Evolutionary conservation across 2,329 filamentous ascomycete genomes (phyloP).

Genomic region (Aspergillus sergii): DNA sequence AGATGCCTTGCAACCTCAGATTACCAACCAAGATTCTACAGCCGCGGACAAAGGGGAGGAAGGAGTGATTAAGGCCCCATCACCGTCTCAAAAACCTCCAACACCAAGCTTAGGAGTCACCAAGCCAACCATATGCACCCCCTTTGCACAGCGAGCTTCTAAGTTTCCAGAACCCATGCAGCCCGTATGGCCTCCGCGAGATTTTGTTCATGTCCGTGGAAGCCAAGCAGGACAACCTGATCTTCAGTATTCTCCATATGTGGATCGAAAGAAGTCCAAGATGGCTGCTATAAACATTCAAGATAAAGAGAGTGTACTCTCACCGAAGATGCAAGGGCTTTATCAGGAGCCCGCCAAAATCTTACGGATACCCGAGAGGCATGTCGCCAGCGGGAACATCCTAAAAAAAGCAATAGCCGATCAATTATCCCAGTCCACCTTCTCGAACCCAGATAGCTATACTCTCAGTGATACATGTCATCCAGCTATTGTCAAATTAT

Average conservation of each 20-base stretch:
- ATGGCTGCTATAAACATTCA: constrained; percentile 33
- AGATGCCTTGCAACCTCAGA: background rate
- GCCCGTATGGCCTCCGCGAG: constrained; percentile 44
- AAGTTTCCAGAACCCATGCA: constrained; percentile 37
- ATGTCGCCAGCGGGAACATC: constrained; percentile 31
- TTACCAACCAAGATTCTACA: background rate
- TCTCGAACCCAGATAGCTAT: constrained; percentile 4
- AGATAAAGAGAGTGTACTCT: constrained; percentile 38
- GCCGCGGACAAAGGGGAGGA: background rate
- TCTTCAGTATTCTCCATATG: background rate
- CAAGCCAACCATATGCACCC: constrained; percentile 12
- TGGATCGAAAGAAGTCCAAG: constrained; percentile 43
- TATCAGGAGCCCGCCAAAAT: constrained; percentile 1
- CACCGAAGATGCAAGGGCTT: background rate
- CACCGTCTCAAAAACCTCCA: background rate
- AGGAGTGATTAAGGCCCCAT: background rate
- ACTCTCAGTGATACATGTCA: constrained; percentile 43
- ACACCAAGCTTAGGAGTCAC: background rate
- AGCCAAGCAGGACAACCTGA: background rate
- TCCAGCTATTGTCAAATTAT: constrained; percentile 63
- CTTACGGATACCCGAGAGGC: constrained; percentile 33
- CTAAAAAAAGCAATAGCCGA: constrained; percentile 31
- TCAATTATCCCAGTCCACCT: constrained; percentile 30
- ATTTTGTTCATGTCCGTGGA: constrained; percentile 56
- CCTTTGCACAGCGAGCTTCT: constrained; percentile 23